A percentile compares a stretch with the other conserved stretches of the same genome.
phyloP scores from a whole-genome alignment of 2,329 filamentous ascomycete species.

The Herpotrichia juniperi region DNA sequence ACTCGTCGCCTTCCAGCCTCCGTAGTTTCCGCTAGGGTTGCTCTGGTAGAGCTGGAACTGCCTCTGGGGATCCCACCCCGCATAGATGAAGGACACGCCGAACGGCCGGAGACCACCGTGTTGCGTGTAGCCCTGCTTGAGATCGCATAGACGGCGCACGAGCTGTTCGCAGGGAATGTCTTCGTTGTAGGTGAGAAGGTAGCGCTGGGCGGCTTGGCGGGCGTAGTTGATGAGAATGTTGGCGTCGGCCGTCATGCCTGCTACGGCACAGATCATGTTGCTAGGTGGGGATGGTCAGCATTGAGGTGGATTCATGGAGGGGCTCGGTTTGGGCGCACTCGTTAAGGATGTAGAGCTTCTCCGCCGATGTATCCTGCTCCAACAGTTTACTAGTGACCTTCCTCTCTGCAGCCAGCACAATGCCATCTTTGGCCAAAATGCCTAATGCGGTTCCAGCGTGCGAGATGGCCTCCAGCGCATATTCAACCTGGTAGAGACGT shows the following conservation, averaged over 20 bases:
- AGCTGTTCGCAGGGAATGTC: constrained; percentile 99
- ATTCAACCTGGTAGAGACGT: constrained; percentile 98
- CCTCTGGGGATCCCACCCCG: constrained; percentile 92
- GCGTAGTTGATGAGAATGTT: constrained; percentile 99
- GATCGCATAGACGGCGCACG: constrained; percentile 91
- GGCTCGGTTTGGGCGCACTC: constrained; percentile 68
- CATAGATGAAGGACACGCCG: constrained; percentile 99
- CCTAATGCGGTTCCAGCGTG: constrained; percentile 96
- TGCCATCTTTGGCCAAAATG: constrained; percentile 96
- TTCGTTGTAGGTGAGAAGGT: constrained; percentile 99
- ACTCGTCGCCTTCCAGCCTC: constrained; percentile 98
- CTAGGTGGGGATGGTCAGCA: constrained; percentile 53
- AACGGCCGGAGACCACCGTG: constrained; percentile 98
- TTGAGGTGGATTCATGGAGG: background rate
- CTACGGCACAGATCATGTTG: constrained; percentile 99
- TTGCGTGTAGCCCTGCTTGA: constrained; percentile 99
- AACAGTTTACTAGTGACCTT: constrained; percentile 99
- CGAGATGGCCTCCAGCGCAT: constrained; percentile 97
- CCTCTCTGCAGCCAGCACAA: constrained; percentile 95
- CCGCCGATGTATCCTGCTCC: constrained; percentile 98
- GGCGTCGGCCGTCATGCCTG: constrained; percentile 98
- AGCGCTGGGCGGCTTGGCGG: constrained; percentile 93
- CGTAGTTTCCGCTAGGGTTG: constrained; percentile 98
- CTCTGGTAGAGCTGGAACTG: constrained; percentile 99
- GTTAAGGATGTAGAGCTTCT: constrained; percentile 99